Percentiles rank a stretch among this genome's conserved stretches.
These are phyloP conservation scores for Irpex lacteus DNA, from an alignment of 1,284 basidiomycete species.

Conservation along the genomic window DNA sequence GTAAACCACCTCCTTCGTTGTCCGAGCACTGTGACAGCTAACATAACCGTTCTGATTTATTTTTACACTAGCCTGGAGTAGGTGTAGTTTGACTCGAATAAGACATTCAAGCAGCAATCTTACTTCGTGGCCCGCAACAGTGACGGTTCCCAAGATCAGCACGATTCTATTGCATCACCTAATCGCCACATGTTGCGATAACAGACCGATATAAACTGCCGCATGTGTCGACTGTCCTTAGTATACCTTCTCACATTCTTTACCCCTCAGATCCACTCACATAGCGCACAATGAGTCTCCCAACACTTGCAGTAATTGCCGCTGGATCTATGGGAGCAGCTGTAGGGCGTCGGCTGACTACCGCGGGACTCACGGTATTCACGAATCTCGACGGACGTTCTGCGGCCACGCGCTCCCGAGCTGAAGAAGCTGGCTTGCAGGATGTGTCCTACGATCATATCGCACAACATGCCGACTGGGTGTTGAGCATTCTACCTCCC, in stretches of 20 bases:
- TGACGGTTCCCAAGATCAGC: neutral
- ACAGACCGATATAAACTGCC: neutral
- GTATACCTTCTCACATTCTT: neutral
- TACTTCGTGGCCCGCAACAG: no score
- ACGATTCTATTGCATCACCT: neutral
- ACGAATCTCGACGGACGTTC: conserved; percentile 52
- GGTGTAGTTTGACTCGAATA: no score
- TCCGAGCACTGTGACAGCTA: no score
- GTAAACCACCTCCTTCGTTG: no score
- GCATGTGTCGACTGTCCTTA: neutral
- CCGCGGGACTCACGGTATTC: conserved; percentile 35
- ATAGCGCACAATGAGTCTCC: conserved; percentile 12
- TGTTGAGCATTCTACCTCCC: conserved; percentile 59
- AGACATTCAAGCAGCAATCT: no score
- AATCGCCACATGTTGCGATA: neutral
- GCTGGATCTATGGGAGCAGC: conserved; percentile 44
- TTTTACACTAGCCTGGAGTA: no score
- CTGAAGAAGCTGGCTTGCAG: conserved; percentile 50
- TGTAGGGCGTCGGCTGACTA: conserved; percentile 39
- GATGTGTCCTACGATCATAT: conserved; percentile 46
- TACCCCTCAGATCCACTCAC: neutral
- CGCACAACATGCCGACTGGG: conserved; percentile 38
- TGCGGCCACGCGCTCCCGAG: conserved; percentile 40
- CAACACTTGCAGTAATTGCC: conserved; percentile 41
- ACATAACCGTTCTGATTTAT: no score